Conservation (phyloP, 345 rosid species). For the Viola odorata region DNA sequence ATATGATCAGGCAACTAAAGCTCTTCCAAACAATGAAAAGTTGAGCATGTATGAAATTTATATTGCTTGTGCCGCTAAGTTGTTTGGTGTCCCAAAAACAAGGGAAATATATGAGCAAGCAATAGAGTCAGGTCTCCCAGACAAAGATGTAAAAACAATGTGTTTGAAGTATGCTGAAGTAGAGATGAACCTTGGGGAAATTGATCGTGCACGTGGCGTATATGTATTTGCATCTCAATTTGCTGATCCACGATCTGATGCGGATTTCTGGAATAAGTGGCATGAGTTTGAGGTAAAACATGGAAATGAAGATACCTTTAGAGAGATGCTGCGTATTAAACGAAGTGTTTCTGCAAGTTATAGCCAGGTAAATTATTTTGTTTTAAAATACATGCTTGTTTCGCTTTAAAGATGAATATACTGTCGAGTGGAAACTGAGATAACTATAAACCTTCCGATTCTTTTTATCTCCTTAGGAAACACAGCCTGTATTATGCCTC, state of each 20-base stretch:
- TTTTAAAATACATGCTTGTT: neutral
- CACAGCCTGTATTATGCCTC: neutral
- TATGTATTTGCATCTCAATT: constrained; percentile 85
- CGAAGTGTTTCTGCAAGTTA: constrained; percentile 89
- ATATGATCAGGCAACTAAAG: constrained; percentile 86
- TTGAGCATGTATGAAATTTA: constrained; percentile 89
- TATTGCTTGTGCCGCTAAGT: constrained; percentile 89
- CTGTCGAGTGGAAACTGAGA: too few relatives aligned
- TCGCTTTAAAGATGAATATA: neutral
- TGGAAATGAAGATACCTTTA: constrained; percentile 94
- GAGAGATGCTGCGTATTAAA: constrained; percentile 89
- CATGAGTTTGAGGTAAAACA: constrained; percentile 90
- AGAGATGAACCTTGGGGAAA: constrained; percentile 91
- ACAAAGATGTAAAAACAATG: constrained; percentile 91
- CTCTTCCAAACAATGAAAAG: constrained; percentile 77
- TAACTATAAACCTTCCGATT: too few relatives aligned
- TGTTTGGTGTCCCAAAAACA: constrained; percentile 90
- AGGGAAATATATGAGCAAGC: constrained; percentile 96
- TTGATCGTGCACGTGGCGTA: constrained; percentile 75
- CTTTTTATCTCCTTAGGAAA: too few relatives aligned
- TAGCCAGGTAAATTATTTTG: constrained; percentile 56
- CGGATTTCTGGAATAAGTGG: constrained; percentile 90
- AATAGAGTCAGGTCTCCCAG: constrained; percentile 90
- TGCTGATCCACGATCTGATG: constrained; percentile 87
- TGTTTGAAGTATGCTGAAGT: constrained; percentile 84